Percentiles rank a stretch among this genome's conserved stretches.
Evolutionary conservation across 768 basidiomycete genomes (phyloP).

Genomic region (Chiua virens): DNA sequence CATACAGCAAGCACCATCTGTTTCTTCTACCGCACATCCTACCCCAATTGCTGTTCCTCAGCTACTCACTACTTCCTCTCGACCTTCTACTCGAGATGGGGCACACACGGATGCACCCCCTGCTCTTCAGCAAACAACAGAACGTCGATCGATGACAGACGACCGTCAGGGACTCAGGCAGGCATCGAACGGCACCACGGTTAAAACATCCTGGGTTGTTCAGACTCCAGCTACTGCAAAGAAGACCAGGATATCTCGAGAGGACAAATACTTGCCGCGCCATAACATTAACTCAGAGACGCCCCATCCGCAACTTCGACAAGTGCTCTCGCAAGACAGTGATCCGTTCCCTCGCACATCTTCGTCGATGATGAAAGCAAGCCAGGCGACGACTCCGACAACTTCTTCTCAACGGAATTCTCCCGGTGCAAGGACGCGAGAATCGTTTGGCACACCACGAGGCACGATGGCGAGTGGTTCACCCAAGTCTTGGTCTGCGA

Average conservation of each 20-base stretch:
- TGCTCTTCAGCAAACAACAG: slow-evolving; percentile 9
- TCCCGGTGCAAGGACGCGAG: slow-evolving; percentile 13
- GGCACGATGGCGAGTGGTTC: slow-evolving; percentile 22
- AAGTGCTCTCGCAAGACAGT: slow-evolving; percentile 33
- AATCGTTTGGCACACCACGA: slow-evolving; percentile 22
- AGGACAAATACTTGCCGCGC: slow-evolving; percentile 31
- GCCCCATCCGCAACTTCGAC: slow-evolving; percentile 28
- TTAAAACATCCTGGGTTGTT: slow-evolving; percentile 34
- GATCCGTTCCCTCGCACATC: slow-evolving; percentile 22
- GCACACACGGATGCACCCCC: slow-evolving; percentile 5
- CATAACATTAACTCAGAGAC: slow-evolving; percentile 20
- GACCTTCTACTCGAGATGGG: slow-evolving; percentile 26
- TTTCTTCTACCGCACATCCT: slow-evolving; percentile 14
- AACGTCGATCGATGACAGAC: slow-evolving; percentile 12
- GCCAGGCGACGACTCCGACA: slow-evolving; percentile 21
- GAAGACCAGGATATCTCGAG: slow-evolving; percentile 18
- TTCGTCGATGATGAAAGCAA: slow-evolving; percentile 30
- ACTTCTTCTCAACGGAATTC: slow-evolving; percentile 28
- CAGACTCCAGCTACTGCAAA: slow-evolving; percentile 28
- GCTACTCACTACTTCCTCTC: slow-evolving; percentile 21
- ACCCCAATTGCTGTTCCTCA: slow-evolving; percentile 25
- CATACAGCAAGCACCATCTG: slow-evolving; percentile 20
- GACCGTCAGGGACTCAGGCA: slow-evolving; percentile 11
- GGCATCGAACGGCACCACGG: slow-evolving; percentile 19
- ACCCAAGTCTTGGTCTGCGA: slow-evolving; percentile 20